Percentiles rank a stretch among this genome's conserved stretches.
Evolutionary conservation across 306 rosid species (phyloP).

Genomic region (Elaeagnus macrophylla): DNA sequence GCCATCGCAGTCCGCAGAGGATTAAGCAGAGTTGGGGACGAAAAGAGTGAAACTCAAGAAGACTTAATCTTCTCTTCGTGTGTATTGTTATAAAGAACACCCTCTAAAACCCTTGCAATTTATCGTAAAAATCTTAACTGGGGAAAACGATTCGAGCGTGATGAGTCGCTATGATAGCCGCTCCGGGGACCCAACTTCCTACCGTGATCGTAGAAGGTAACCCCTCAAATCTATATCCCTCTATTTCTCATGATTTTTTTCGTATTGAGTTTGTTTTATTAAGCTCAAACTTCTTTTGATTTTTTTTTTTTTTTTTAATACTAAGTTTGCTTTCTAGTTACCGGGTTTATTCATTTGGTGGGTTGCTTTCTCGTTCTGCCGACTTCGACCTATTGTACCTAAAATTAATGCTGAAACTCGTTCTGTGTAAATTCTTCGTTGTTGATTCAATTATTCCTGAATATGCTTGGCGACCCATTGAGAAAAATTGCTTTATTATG

Average conservation of each 20-base stretch:
- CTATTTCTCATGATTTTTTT: not conserved
- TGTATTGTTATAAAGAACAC: not conserved
- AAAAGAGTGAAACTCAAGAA: too few relatives aligned
- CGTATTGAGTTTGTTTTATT: not conserved
- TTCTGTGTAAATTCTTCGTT: not conserved
- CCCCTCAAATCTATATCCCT: not conserved
- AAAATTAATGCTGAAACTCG: not conserved
- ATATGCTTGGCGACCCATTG: not conserved
- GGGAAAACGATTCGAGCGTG: slow-evolving; percentile 1
- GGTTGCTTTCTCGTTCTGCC: too few relatives aligned
- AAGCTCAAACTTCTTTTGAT: not conserved
- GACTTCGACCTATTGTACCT: not conserved
- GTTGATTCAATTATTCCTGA: not conserved
- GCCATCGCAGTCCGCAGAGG: too few relatives aligned
- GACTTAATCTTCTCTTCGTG: too few relatives aligned
- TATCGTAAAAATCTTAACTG: slow-evolving; percentile 1
- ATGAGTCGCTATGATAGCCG: slow-evolving; percentile 98
- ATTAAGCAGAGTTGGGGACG: too few relatives aligned
- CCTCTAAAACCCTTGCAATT: slow-evolving; percentile 31
- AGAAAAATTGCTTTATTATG: not conserved
- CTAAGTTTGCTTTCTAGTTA: not conserved
- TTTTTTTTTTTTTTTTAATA: not conserved
- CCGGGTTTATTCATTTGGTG: not conserved
- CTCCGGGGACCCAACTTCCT: slow-evolving; percentile 84
- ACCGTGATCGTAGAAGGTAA: slow-evolving; percentile 89